Conservation (phyloP, 2,329 filamentous ascomycete species). For the Penicillium nordicum region DNA sequence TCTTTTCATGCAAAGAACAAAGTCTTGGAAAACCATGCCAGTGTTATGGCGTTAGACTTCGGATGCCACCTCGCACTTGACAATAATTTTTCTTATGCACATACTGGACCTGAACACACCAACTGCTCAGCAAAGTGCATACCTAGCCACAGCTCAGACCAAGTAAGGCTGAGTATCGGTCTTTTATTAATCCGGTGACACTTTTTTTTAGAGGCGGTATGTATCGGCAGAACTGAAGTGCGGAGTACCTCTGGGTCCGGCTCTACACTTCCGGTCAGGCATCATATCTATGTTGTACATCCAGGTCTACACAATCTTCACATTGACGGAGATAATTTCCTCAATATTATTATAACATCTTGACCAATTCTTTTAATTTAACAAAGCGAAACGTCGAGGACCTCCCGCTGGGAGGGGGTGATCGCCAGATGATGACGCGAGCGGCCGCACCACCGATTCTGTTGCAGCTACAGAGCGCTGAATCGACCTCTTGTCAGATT, state of each 20-base stretch:
- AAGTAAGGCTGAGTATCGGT: background rate
- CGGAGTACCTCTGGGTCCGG: constrained; percentile 3
- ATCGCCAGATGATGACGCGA: constrained; percentile 51
- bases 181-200: background rate
- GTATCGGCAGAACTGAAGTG: background rate
- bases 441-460: constrained; percentile 54
- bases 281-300: background rate
- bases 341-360: background rate
- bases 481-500: constrained; percentile 41
- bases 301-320: background rate
- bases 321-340: background rate
- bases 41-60: background rate
- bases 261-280: constrained; percentile 1
- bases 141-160: background rate
- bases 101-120: no score
- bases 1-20: background rate
- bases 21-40: background rate
- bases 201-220: background rate
- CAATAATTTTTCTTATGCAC: no score
- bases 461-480: constrained; percentile 56
- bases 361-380: background rate
- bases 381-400: constrained; percentile 1
- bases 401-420: constrained; percentile 30
- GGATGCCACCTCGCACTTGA: background rate
- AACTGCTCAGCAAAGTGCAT: background rate